These are phyloP conservation scores for Russula lepida DNA, from an alignment of 768 basidiomycete genomes.

Conservation along the genomic window DNA sequence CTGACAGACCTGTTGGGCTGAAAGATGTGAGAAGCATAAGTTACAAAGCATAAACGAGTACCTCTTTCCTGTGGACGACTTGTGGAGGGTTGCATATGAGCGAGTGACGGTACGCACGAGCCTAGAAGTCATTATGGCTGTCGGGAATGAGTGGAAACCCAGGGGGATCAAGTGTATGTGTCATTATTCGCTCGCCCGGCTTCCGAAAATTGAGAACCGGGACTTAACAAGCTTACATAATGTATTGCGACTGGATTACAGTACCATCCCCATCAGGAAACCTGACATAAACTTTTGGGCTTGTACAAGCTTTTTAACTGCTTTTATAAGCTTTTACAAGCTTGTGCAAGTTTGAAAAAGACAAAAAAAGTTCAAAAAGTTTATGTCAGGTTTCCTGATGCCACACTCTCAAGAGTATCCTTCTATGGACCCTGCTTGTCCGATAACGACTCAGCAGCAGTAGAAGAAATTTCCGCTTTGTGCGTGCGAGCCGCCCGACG, in stretches of 20 bases:
- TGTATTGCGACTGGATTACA: too few species aligned
- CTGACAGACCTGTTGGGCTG: constrained; percentile 20
- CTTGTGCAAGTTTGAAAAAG: too few species aligned
- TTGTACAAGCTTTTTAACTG: too few species aligned
- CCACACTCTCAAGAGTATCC: not conserved
- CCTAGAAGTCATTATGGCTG: not conserved
- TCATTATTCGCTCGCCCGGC: not conserved
- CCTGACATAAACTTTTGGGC: too few species aligned
- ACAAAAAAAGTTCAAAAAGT: too few species aligned
- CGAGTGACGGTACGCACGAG: constrained; percentile 9
- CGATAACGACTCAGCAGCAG: not conserved
- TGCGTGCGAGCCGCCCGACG: constrained; percentile 3
- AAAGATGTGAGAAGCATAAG: not conserved
- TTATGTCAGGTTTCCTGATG: not conserved
- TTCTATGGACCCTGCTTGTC: not conserved
- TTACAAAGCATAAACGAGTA: not conserved
- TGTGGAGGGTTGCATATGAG: constrained; percentile 17
- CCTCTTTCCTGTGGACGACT: constrained; percentile 11
- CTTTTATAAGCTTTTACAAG: too few species aligned
- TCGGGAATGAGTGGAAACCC: not conserved
- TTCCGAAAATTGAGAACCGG: not conserved
- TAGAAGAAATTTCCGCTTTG: not conserved
- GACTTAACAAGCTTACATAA: not conserved
- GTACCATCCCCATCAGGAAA: too few species aligned
- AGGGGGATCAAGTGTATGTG: not conserved